Conservation (phyloP, 1,284 basidiomycete species). For the Cryptococcus sp. region DNA sequence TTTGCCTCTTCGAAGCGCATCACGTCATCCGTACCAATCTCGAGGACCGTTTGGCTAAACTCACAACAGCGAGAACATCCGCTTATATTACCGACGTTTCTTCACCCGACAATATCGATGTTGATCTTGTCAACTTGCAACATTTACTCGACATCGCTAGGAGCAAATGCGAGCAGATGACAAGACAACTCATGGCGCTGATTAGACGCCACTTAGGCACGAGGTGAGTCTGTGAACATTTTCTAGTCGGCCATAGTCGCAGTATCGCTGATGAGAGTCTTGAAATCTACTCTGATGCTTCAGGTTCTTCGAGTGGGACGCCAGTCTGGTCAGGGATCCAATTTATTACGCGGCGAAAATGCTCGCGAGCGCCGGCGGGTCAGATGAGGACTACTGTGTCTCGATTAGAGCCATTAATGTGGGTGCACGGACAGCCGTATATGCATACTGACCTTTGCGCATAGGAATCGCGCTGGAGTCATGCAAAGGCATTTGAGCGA, state of each 20-base stretch:
- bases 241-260: slow-evolving; percentile 31
- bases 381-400: slow-evolving; percentile 67
- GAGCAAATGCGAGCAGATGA: slow-evolving; percentile 56
- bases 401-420: slow-evolving; percentile 71
- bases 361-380: slow-evolving; percentile 61
- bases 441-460: slow-evolving; percentile 38
- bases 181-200: slow-evolving; percentile 58
- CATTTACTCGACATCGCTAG: slow-evolving; percentile 60
- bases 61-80: slow-evolving; percentile 8
- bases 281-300: slow-evolving; percentile 52
- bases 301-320: slow-evolving; percentile 75
- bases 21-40: slow-evolving; percentile 48
- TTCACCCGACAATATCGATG: slow-evolving; percentile 12
- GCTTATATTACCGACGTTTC: slow-evolving; percentile 27
- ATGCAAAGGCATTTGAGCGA: slow-evolving; percentile 69
- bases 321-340: slow-evolving; percentile 66
- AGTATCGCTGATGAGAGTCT: too few species aligned
- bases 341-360: slow-evolving; percentile 73
- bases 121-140: slow-evolving; percentile 33
- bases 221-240: slow-evolving; percentile 16
- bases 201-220: slow-evolving; percentile 54
- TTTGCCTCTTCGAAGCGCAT: slow-evolving; percentile 50
- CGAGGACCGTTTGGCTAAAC: slow-evolving; percentile 36
- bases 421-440: slow-evolving; percentile 37
- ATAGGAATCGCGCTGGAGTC: slow-evolving; percentile 74